Percentiles rank a stretch among this genome's conserved stretches.
Conservation (phyloP, 805 yeast species). For the Lachancea quebecensis region DNA sequence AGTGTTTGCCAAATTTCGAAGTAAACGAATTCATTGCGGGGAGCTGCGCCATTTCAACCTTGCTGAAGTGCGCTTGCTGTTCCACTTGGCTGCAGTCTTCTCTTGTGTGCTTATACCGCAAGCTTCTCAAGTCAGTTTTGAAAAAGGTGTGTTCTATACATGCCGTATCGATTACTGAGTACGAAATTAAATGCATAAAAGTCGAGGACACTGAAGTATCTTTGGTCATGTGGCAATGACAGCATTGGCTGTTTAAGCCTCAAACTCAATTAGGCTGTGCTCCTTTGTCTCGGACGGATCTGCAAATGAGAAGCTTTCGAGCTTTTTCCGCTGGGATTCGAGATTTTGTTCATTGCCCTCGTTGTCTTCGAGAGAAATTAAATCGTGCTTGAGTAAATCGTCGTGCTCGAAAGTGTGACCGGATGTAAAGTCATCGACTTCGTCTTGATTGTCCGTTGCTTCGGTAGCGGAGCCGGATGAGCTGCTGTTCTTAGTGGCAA, state of each 20-base stretch:
- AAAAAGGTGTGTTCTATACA: too few species aligned
- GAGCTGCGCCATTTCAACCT: too few species aligned
- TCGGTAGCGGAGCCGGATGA: constrained; percentile 12
- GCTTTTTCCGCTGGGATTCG: constrained; percentile 14
- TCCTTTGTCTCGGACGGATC: constrained; percentile 10
- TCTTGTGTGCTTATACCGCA: too few species aligned
- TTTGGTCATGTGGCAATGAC: too few species aligned
- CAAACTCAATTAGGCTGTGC: constrained; percentile 28
- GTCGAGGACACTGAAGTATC: neutral
- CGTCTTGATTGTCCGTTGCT: constrained; percentile 22
- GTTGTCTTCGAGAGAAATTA: constrained; percentile 22
- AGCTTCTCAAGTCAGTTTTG: too few species aligned
- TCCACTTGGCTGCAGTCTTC: too few species aligned
- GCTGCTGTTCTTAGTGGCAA: constrained; percentile 34
- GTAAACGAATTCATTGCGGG: constrained; percentile 2
- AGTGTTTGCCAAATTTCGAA: constrained; percentile 10
- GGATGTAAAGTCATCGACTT: constrained; percentile 27
- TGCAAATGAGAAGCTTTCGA: constrained; percentile 7
- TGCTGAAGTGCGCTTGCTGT: too few species aligned
- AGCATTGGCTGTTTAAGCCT: constrained; percentile 15
- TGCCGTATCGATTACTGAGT: neutral
- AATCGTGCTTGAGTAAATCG: constrained; percentile 23
- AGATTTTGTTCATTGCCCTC: constrained; percentile 12
- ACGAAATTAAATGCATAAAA: neutral
- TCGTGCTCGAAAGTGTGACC: constrained; percentile 27